Percentiles rank a stretch among this genome's conserved stretches.
phyloP scores from a whole-genome alignment of 2,329 filamentous ascomycete species.

The Mariannaea elegans region DNA sequence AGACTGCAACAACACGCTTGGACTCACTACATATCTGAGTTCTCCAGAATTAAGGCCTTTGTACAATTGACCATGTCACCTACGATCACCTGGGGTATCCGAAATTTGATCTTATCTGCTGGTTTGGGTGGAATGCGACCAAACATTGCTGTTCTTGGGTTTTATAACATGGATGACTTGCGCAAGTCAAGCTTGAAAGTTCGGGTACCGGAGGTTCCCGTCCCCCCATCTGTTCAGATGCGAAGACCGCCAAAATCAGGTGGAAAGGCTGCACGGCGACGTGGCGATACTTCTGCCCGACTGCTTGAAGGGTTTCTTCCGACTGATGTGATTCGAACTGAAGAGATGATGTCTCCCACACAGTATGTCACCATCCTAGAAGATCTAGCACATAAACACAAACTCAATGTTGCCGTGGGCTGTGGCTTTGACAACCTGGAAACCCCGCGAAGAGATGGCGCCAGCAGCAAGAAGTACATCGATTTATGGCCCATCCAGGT shows the following conservation, averaged over 20 bases:
- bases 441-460: conserved; percentile 68
- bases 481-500: conserved; percentile 95
- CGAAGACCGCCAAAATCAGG: conserved; percentile 42
- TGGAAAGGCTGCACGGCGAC: conserved; percentile 46
- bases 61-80: conserved; percentile 88
- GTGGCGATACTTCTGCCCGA: conserved; percentile 64
- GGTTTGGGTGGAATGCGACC: conserved; percentile 89
- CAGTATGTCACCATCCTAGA: conserved; percentile 86
- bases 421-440: conserved; percentile 83
- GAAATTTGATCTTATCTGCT: conserved; percentile 83
- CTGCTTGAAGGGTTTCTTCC: conserved; percentile 69
- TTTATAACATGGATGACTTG: conserved; percentile 82
- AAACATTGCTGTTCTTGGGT: conserved; percentile 84
- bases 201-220: conserved; percentile 61
- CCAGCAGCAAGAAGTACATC: conserved; percentile 77
- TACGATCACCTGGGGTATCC: conserved; percentile 82
- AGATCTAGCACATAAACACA: conserved; percentile 78
- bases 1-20: conserved; percentile 82
- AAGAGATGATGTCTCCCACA: conserved; percentile 73
- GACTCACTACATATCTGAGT: conserved; percentile 85
- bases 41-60: conserved; percentile 87
- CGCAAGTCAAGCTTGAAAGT: conserved; percentile 66
- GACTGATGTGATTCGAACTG: conserved; percentile 74
- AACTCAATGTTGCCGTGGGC: conserved; percentile 85
- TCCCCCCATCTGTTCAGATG: conserved; percentile 47